Evolutionary conservation across 1,284 basidiomycete species (phyloP).

Genomic region (Trichosporon coremiiforme): DNA sequence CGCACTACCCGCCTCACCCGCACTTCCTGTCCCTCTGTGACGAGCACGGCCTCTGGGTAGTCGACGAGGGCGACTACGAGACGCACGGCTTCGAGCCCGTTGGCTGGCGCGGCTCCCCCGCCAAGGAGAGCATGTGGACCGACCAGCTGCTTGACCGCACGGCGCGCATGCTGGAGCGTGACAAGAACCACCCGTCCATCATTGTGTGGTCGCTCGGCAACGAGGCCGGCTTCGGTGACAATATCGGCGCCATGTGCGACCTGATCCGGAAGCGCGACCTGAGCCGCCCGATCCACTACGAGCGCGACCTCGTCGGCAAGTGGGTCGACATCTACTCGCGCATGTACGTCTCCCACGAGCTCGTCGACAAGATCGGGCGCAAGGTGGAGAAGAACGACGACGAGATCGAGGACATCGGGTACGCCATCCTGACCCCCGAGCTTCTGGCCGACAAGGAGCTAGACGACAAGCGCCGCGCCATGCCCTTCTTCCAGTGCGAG

Average conservation of each 20-base stretch:
- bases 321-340: constrained; percentile 34
- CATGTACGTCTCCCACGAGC: constrained; percentile 34
- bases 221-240: constrained; percentile 33
- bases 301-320: constrained; percentile 30
- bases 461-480: constrained; percentile 22
- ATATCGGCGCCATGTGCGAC: constrained; percentile 34
- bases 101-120: constrained; percentile 32
- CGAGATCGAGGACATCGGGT: constrained; percentile 32
- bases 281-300: constrained; percentile 36
- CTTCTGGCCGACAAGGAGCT: constrained; percentile 25
- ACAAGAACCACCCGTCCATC: constrained; percentile 40
- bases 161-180: constrained; percentile 35
- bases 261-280: constrained; percentile 31
- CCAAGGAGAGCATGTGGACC: constrained; percentile 24
- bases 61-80: constrained; percentile 40
- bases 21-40: constrained; percentile 37
- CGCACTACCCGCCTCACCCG: constrained; percentile 38
- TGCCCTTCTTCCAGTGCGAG: constrained; percentile 36
- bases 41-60: constrained; percentile 39
- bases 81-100: constrained; percentile 36
- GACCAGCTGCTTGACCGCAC: constrained; percentile 32
- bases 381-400: constrained; percentile 23
- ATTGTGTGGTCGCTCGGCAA: constrained; percentile 40
- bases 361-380: constrained; percentile 32
- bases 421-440: constrained; percentile 20